Evolutionary conservation across 2,329 filamentous ascomycete species (phyloP).

Genomic region (Arthrobotrys sphaeroides): DNA sequence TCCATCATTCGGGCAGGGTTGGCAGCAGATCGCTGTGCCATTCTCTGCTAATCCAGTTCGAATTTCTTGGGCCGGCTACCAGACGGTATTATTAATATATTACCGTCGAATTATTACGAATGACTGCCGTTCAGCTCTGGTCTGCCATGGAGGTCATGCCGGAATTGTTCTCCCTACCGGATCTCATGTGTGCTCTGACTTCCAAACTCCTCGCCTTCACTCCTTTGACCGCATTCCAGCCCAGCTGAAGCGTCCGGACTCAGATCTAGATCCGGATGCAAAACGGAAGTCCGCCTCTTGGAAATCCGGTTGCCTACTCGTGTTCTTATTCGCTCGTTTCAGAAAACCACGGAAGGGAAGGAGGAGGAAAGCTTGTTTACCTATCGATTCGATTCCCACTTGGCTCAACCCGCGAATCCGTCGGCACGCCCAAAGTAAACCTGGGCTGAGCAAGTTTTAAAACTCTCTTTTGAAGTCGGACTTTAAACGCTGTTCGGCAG

Average conservation of each 20-base stretch:
- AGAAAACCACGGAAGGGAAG: background rate
- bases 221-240: constrained; percentile 15
- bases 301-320: constrained; percentile 3
- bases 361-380: constrained; percentile 33
- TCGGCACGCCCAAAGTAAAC: background rate
- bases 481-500: background rate
- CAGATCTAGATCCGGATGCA: constrained; percentile 30
- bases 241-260: constrained; percentile 12
- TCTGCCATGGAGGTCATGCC: constrained; percentile 1
- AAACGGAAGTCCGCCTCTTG: background rate
- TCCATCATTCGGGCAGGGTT: constrained; percentile 24
- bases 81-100: constrained; percentile 3
- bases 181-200: background rate
- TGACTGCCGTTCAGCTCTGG: background rate
- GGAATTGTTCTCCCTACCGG: background rate
- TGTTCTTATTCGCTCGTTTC: constrained; percentile 46
- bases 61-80: background rate
- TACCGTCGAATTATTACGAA: background rate
- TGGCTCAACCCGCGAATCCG: constrained; percentile 6
- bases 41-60: constrained; percentile 1
- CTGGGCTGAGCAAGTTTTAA: constrained; percentile 46
- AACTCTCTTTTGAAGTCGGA: constrained; percentile 33
- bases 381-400: constrained; percentile 21
- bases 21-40: constrained; percentile 28
- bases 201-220: constrained; percentile 4